Evolutionary conservation across 441 rosid genomes (phyloP), one percentile per base, ranked within the genome.

Genomic region (Viola pubescens): DNA sequence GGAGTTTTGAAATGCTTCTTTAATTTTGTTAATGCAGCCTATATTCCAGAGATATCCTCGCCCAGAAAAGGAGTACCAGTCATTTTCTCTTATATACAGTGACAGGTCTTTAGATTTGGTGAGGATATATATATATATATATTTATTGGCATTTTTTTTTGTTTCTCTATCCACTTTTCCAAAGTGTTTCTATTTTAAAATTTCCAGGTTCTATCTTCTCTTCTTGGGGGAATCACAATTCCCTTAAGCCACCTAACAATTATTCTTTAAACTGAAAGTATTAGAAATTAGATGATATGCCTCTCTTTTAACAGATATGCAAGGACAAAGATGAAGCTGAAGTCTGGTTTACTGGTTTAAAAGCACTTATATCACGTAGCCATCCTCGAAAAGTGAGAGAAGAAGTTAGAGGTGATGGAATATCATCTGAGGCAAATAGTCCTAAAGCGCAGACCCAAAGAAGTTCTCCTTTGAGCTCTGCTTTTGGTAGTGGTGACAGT

Each of bases 301-400:
- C 38, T 34, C 26, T 48, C 53, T 10, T 34, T 42, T 51, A 19
- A 40, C 62, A 79, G 81, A 79, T 79, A 4, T 81, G 86, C 75
- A 81, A 81, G 69, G 85, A 81, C 62, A 81, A 78, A 76, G 82
- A 78, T 57, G 85, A 78, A 62, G 81, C 85, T 42, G 85, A 81
- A 75, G 81, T 75, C 46, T 94, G 96, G 99, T 85, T 94, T 81
- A 90, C 86, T 78, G 99, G 96, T 68, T 81, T 94, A 66, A 94
- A 94, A 83, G 87, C 99, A 63, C 77, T 94, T 60, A 74, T 94
- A 69, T 90, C 90, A 26, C 88, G 85, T 47, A 61, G 83, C 66
- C 90, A 84, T 73, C 85, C 80, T 47, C 79, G 84, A 50, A 94
- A 69, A 73, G 79, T 88, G 80, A 90, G 94, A 72, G 72, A 81